phyloP scores from a whole-genome alignment of 164 flowering plant species.

The Nelumbo lutea region DNA sequence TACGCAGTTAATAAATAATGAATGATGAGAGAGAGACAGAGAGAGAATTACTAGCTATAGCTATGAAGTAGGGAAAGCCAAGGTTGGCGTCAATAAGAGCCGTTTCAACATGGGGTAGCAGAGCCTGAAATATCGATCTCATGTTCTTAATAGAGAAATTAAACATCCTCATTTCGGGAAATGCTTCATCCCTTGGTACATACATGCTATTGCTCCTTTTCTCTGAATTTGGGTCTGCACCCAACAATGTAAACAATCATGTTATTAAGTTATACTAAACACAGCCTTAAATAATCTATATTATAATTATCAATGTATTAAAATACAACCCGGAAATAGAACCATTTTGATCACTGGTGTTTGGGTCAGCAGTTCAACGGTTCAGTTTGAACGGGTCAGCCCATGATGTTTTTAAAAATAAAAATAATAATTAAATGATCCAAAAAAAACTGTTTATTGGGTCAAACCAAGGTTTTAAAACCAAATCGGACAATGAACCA shows the following conservation, averaged over 20 bases:
- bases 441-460: not conserved
- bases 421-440: not conserved
- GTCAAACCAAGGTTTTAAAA: no score
- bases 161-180: constrained; percentile 46
- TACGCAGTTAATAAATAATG: not conserved
- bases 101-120: constrained; percentile 38
- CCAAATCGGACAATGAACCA: no score
- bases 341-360: no score
- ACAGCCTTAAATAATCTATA: no score
- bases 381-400: no score
- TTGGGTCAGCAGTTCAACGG: no score
- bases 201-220: constrained; percentile 31
- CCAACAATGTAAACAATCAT: not conserved
- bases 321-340: no score
- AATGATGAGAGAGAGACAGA: constrained; percentile 4
- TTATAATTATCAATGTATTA: no score
- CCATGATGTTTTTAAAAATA: no score
- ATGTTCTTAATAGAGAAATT: constrained; percentile 46
- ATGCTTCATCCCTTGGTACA: constrained; percentile 75
- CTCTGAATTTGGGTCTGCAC: constrained; percentile 21
- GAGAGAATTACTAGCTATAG: constrained; percentile 30
- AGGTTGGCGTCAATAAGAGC: constrained; percentile 21
- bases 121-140: constrained; percentile 41
- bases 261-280: not conserved
- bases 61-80: constrained; percentile 41